Base-by-base conservation (phyloP, 2,329 filamentous ascomycete species). In the Drechmeria coniospora region DNA sequence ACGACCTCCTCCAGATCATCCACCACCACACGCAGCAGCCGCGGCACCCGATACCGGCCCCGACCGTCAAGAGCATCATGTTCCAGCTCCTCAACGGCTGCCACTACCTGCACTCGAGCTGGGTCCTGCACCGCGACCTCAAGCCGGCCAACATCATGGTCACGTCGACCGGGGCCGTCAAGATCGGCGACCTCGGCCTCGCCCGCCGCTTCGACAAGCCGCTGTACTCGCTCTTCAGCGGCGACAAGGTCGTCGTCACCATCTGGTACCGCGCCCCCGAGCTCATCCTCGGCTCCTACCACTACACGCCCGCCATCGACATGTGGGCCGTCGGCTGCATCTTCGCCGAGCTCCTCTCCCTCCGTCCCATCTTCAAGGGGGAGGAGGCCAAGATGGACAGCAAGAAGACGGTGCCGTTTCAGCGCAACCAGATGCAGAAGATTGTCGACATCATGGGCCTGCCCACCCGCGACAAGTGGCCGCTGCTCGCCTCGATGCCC, bases 71-170 rank as follows among this genome's bases (percentile, higher is more conserved):
- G 47, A 92, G 81, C 36, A 92, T 94, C 50, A 74, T 98, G 61
- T 93, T 87, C 50, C 90, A 98, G 57, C 72, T 98, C 4, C 68
- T 98, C 36, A 92, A 94, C 46, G 90, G 90, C 11, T 76, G 92
- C 34, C 77, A 92, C 40, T 98, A 98, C 47, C 68, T 98, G 2
- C 90, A 98, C 51, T 78, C 75, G 35, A 94, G 92, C 51, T 98
- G 90, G 90, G 83, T 98, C 21, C 68, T 98, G 33, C 90, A 98
- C 52, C 81, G 90, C 25, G 90, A 98, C 54, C 64, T 98, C 28
- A 98, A 98, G 50, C 90, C 90, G 3, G 90, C 90, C 40, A 98
- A 98, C 51, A 98, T 98, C 56, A 92, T 98, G 76, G 87, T 98
- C 26, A 95, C 86, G 1, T 90, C 81, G 6, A 59, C 63, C 5